Conservation (phyloP, 345 rosid genomes). For the Abelmoschus esculentus region DNA sequence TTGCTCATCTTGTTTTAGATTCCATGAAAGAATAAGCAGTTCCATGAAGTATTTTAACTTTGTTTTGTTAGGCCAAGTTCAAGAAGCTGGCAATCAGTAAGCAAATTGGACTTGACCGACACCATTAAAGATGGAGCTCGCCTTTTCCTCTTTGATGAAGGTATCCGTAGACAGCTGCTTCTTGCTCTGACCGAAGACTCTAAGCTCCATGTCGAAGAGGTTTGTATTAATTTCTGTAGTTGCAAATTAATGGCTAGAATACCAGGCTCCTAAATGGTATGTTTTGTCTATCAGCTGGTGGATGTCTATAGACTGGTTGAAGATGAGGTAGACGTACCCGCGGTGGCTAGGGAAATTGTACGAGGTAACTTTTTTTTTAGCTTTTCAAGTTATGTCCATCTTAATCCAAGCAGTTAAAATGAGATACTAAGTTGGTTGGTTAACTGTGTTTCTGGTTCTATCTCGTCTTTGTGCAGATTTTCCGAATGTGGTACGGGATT, state of each 20-base stretch:
- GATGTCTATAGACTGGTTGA: slow-evolving; percentile 83
- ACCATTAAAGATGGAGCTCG: slow-evolving; percentile 95
- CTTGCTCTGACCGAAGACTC: slow-evolving; percentile 92
- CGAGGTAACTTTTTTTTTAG: slow-evolving; percentile 35
- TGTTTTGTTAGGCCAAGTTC: slow-evolving; percentile 35
- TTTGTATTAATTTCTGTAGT: slow-evolving; percentile 11
- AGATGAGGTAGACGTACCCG: slow-evolving; percentile 64
- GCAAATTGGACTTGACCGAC: slow-evolving; percentile 75
- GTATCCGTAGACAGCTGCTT: slow-evolving; percentile 85
- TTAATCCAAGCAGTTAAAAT: neutral
- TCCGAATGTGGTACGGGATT: slow-evolving; percentile 66
- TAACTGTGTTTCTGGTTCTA: neutral
- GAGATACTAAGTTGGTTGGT: neutral
- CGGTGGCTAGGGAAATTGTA: slow-evolving; percentile 67
- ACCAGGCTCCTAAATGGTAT: slow-evolving; percentile 3
- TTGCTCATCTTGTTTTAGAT: slow-evolving; percentile 8
- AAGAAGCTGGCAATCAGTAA: slow-evolving; percentile 30
- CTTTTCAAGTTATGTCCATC: neutral
- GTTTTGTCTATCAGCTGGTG: slow-evolving; percentile 50
- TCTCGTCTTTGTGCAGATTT: slow-evolving; percentile 39
- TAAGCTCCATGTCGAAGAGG: slow-evolving; percentile 94
- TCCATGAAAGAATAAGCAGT: neutral
- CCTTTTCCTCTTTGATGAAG: slow-evolving; percentile 71
- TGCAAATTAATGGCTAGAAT: neutral
- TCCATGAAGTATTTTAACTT: neutral